These are phyloP conservation scores for Petrea volubilis DNA, from an alignment of 257 asterid species.

Conservation along the genomic window DNA sequence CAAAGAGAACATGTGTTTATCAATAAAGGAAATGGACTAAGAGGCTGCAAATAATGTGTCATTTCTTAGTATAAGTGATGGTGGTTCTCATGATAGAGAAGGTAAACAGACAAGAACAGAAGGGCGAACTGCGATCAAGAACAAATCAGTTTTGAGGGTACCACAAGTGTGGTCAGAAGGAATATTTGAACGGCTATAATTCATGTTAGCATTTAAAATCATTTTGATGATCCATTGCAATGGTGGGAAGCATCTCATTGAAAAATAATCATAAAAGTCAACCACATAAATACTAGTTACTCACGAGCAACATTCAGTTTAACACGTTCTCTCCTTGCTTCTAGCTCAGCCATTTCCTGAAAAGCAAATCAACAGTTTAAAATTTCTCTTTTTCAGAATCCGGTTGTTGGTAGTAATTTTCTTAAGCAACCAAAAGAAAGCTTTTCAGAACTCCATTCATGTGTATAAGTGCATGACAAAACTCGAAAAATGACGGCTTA, in stretches of 20 bases:
- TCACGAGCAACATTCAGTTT: conserved; percentile 84
- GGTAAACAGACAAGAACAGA: background rate
- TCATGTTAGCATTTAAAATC: background rate
- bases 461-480: background rate
- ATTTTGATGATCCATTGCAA: background rate
- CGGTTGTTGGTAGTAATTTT: background rate
- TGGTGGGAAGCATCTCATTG: conserved; percentile 16
- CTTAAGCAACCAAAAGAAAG: conserved; percentile 10
- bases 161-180: background rate
- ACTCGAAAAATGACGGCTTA: background rate
- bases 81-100: background rate
- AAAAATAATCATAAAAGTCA: background rate
- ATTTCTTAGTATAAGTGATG: no score
- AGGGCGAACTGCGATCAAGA: background rate
- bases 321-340: conserved; percentile 86
- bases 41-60: no score
- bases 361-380: conserved; percentile 23
- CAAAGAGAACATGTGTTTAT: no score
- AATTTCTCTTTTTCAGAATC: conserved; percentile 3
- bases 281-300: conserved; percentile 28
- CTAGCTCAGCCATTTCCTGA: conserved; percentile 92
- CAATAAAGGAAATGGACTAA: no score
- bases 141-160: conserved; percentile 2
- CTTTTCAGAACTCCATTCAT: background rate
- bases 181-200: background rate